phyloP scores from a whole-genome alignment of 2,329 filamentous ascomycete genomes.

The Colletotrichum scovillei region DNA sequence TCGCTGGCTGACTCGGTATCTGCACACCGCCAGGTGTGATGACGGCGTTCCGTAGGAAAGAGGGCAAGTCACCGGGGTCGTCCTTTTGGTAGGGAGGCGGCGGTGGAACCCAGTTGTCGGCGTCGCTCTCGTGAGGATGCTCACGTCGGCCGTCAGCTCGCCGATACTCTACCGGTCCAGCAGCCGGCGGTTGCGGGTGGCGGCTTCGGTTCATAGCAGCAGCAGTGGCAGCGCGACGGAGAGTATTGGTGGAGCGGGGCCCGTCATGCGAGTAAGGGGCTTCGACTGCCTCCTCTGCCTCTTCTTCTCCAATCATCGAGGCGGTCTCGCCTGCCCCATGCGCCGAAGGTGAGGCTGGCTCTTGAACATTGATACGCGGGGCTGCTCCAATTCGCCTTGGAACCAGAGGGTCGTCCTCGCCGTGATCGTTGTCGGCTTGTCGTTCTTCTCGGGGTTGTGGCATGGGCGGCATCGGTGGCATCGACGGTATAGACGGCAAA shows the following conservation, averaged over 20 bases:
- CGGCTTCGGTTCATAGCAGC: slow-evolving; percentile 78
- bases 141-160: slow-evolving; percentile 77
- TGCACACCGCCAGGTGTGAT: slow-evolving; percentile 48
- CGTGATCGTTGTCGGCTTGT: slow-evolving; percentile 26
- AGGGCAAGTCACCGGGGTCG: slow-evolving; percentile 66
- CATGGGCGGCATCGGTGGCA: slow-evolving; percentile 42
- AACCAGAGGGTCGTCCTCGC: slow-evolving; percentile 63
- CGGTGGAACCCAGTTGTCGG: slow-evolving; percentile 89
- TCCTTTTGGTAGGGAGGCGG: slow-evolving; percentile 83
- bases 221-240: slow-evolving; percentile 80
- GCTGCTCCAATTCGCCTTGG: slow-evolving; percentile 59
- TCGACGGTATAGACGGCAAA: slow-evolving; percentile 38
- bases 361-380: slow-evolving; percentile 40
- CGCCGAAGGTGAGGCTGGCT: slow-evolving; percentile 6
- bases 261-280: slow-evolving; percentile 79
- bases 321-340: slow-evolving; percentile 56
- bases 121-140: slow-evolving; percentile 86
- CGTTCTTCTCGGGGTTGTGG: slow-evolving; percentile 40
- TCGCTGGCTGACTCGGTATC: slow-evolving; percentile 40
- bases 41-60: slow-evolving; percentile 63
- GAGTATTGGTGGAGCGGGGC: slow-evolving; percentile 75
- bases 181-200: slow-evolving; percentile 67
- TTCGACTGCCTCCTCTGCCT: slow-evolving; percentile 69
- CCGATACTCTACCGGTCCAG: slow-evolving; percentile 70
- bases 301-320: slow-evolving; percentile 65